Evolutionary conservation across 371 early-diverging fungal genomes (phyloP).

Genomic region (Mucor plumbeus): DNA sequence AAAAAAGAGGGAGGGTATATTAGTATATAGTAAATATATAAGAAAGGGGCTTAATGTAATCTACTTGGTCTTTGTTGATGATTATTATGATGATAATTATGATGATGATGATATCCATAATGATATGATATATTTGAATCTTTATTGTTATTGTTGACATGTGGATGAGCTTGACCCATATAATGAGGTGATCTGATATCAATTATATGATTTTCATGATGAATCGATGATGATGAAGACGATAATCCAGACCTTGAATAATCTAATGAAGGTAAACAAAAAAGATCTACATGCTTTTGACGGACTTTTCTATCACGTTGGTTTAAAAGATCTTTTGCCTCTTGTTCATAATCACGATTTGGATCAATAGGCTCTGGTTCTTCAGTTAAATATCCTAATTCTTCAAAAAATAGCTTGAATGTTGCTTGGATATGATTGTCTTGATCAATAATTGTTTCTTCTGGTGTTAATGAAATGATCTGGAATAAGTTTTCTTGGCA

Average conservation of each 20-base stretch:
- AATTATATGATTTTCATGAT: conserved; percentile 29
- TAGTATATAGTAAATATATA: neutral
- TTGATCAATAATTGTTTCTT: conserved; percentile 44
- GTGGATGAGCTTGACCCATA: conserved; percentile 26
- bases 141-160: neutral
- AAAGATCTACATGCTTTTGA: conserved; percentile 32
- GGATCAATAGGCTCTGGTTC: conserved; percentile 44
- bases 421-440: conserved; percentile 44
- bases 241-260: conserved; percentile 39
- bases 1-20: no score
- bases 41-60: conserved; percentile 6
- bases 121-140: conserved; percentile 7
- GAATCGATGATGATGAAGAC: conserved; percentile 40
- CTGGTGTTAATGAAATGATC: conserved; percentile 44
- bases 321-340: conserved; percentile 22
- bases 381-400: conserved; percentile 41
- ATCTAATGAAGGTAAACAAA: conserved; percentile 26
- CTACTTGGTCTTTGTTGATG: conserved; percentile 13
- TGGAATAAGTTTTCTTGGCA: conserved; percentile 49
- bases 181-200: conserved; percentile 42
- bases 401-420: conserved; percentile 38
- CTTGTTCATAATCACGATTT: conserved; percentile 35
- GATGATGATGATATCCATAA: conserved; percentile 6
- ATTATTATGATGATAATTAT: neutral
- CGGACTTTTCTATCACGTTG: conserved; percentile 29